Base-by-base conservation (phyloP, 768 basidiomycete genomes). In the Suillus placidus region DNA sequence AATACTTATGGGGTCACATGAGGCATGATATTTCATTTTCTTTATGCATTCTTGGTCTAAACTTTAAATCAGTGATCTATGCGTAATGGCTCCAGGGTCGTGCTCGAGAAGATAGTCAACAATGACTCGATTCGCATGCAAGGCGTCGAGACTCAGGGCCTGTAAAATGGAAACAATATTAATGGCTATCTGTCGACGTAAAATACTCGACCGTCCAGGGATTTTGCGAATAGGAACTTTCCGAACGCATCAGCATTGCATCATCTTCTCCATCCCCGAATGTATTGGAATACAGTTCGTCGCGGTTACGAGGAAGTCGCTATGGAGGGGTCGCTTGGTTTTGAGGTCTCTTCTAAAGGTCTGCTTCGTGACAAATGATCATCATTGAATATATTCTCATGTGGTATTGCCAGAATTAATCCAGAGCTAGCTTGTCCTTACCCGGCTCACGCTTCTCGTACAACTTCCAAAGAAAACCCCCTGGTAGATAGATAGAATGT, bases 351-450 rank as follows among this genome's bases (percentile, higher is more conserved):
- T 55, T 55, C 54, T 55, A n/a, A n/a, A n/a, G 13, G 54, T 34
- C 54, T 34, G 30, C 52, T 18, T 52, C 16, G 30, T 52, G 52
- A 40, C 6, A 58, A 26, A 30, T 40, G 58, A 38, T 26, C 37
- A 58, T 60, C 40, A 60, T 43, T 20, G 40, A 42, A 60, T 16
- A 58, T 38, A 58, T 58, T 23, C 12, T 55, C 54, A 55, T 55
- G 54, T 34, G 54, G 1, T 35, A 55, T 35, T n/a, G 3, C 54
- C 54, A 34, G 32, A 7, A 20, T 55, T 34, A 35, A 55, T 55
- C 34, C 12, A 34, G 34, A 55, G 34, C 18, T 34, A 55, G 32
- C 23, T 26, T 58, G 57, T 26, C 37, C 23, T 58, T 58, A 58
- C 57, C 56, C 37, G 23, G 23, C 57, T 40, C 37, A 30, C 38